phyloP scores from a whole-genome alignment of 768 basidiomycete species.

The Xerocomus spinulosus region DNA sequence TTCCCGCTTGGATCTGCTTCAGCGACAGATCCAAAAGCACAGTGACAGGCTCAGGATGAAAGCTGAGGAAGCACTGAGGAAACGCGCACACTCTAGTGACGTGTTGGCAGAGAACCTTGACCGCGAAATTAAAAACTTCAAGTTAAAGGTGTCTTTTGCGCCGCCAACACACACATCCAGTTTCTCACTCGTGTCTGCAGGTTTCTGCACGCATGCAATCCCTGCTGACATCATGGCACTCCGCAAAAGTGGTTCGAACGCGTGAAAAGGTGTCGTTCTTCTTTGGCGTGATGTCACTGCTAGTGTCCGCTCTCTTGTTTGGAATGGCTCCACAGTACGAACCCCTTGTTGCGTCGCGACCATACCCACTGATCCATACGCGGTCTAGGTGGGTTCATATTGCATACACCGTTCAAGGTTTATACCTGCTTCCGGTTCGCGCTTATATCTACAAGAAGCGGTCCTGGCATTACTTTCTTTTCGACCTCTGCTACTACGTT shows the following conservation, averaged over 20 bases:
- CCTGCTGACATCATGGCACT: constrained; percentile 86
- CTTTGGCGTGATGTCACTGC: constrained; percentile 86
- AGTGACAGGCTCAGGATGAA: constrained; percentile 76
- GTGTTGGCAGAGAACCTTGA: constrained; percentile 73
- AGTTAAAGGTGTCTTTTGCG: constrained; percentile 60
- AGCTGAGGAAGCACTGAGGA: constrained; percentile 79
- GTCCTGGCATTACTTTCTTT: constrained; percentile 91
- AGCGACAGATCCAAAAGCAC: constrained; percentile 83
- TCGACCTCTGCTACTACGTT: constrained; percentile 90
- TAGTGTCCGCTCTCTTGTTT: constrained; percentile 81
- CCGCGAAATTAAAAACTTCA: constrained; percentile 81
- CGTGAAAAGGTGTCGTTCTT: constrained; percentile 89
- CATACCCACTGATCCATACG: constrained; percentile 8
- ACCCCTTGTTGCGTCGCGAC: constrained; percentile 1
- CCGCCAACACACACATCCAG: neutral
- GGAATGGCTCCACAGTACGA: constrained; percentile 81
- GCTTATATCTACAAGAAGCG: constrained; percentile 88
- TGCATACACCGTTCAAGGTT: constrained; percentile 72
- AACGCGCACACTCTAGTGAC: constrained; percentile 52
- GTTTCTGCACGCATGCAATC: constrained; percentile 74
- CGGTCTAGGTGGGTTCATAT: constrained; percentile 76
- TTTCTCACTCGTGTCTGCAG: constrained; percentile 37
- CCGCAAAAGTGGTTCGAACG: constrained; percentile 79
- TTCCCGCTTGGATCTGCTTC: constrained; percentile 77
- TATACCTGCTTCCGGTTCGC: constrained; percentile 79